Evolutionary conservation across 1,284 basidiomycete genomes (phyloP).

Genomic region (Trametes polyzona): DNA sequence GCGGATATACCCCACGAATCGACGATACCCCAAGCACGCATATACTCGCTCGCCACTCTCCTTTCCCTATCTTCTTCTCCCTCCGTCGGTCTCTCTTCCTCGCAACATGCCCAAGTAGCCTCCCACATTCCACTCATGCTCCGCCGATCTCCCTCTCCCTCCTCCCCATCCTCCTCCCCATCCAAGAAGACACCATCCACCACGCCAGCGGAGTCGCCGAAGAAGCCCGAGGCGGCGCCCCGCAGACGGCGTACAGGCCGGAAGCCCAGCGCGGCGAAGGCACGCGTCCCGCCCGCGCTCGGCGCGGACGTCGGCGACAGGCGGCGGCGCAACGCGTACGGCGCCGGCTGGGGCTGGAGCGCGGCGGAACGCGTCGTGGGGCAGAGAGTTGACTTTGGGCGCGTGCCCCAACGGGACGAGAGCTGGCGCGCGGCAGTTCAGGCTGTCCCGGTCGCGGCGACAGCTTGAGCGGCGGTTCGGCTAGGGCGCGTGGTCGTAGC

Average conservation of each 20-base stretch:
- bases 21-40: slow-evolving; percentile 26
- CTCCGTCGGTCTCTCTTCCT: slow-evolving; percentile 21
- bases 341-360: slow-evolving; percentile 29
- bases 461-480: not conserved
- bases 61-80: slow-evolving; percentile 31
- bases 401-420: not conserved
- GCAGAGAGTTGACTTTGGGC: slow-evolving; percentile 4
- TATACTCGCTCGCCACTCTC: slow-evolving; percentile 29
- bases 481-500: no score
- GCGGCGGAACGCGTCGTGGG: slow-evolving; percentile 3
- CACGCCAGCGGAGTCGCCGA: not conserved
- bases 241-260: slow-evolving; percentile 31
- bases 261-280: slow-evolving; percentile 24
- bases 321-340: slow-evolving; percentile 24
- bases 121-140: slow-evolving; percentile 22
- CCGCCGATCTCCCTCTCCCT: not conserved
- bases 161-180: not conserved
- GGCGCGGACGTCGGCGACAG: slow-evolving; percentile 27
- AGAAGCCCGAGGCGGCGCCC: slow-evolving; percentile 8
- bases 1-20: slow-evolving; percentile 29
- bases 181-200: no score
- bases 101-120: slow-evolving; percentile 21
- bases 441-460: not conserved
- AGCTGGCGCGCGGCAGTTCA: slow-evolving; percentile 2
- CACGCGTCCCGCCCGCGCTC: slow-evolving; percentile 15